These are phyloP conservation scores for Butyriboletus loyo DNA, from an alignment of 768 basidiomycete species.

Conservation along the genomic window DNA sequence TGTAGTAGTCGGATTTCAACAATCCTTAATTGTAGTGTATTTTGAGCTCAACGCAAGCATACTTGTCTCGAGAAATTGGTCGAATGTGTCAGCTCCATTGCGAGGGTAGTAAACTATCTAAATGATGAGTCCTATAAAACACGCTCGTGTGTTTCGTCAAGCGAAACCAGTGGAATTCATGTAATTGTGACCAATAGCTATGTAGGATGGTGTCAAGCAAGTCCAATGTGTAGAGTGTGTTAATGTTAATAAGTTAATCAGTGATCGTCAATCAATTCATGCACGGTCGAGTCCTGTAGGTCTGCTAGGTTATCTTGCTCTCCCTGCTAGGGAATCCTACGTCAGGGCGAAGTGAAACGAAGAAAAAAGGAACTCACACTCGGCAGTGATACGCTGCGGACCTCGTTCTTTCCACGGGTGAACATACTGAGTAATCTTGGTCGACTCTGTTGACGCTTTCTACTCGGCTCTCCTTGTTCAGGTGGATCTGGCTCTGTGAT, in stretches of 20 bases:
- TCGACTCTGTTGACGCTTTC: conserved; percentile 25
- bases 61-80: too few relatives aligned
- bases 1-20: conserved; percentile 75
- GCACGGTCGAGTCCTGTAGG: neutral
- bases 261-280: neutral
- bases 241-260: conserved; percentile 8
- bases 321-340: neutral
- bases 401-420: conserved; percentile 21
- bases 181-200: neutral
- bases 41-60: conserved; percentile 7
- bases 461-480: conserved; percentile 13
- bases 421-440: conserved; percentile 32
- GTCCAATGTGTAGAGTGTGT: neutral
- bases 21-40: conserved; percentile 50
- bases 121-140: neutral
- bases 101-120: neutral
- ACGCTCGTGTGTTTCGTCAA: neutral
- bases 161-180: neutral
- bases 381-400: neutral
- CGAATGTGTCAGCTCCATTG: neutral
- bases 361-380: conserved; percentile 10
- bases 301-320: conserved; percentile 1
- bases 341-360: neutral
- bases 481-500: conserved; percentile 18
- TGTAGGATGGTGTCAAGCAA: neutral